phyloP scores from a whole-genome alignment of 371 early-diverging fungal species.

The Umbelopsis sp. region DNA sequence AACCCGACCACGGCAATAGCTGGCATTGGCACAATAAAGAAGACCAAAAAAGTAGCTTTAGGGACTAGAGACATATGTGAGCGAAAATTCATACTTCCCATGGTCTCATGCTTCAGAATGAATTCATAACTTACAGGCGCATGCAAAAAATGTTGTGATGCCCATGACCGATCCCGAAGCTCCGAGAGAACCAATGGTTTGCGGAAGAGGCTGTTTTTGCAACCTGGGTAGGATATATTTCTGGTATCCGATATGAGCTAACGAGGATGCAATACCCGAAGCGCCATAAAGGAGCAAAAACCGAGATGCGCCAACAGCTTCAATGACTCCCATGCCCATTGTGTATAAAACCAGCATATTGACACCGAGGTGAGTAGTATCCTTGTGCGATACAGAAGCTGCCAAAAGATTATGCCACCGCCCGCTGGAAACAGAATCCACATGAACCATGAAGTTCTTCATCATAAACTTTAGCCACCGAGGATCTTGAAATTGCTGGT shows the following conservation, averaged over 20 bases:
- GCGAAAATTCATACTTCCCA: neutral
- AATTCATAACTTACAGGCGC: constrained; percentile 44
- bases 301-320: constrained; percentile 44
- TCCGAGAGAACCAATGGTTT: constrained; percentile 35
- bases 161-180: constrained; percentile 55
- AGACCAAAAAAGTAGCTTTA: constrained; percentile 52
- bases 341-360: constrained; percentile 58
- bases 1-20: constrained; percentile 55
- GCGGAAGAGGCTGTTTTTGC: constrained; percentile 22
- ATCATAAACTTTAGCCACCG: constrained; percentile 48
- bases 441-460: constrained; percentile 45
- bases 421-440: constrained; percentile 39
- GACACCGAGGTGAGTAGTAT: constrained; percentile 51
- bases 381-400: constrained; percentile 52
- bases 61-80: constrained; percentile 36
- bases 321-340: constrained; percentile 47
- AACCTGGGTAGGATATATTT: constrained; percentile 41
- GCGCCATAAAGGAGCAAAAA: constrained; percentile 47
- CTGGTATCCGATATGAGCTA: constrained; percentile 34
- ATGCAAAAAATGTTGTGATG: constrained; percentile 49
- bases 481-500: constrained; percentile 50
- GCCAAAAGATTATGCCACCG: constrained; percentile 56
- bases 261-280: constrained; percentile 36
- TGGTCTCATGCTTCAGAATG: neutral
- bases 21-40: constrained; percentile 64